A percentile compares a stretch with the other conserved stretches of the same genome.
These are phyloP conservation scores for Citrullus colocynthis DNA, from an alignment of 306 rosid genomes.

Conservation along the genomic window DNA sequence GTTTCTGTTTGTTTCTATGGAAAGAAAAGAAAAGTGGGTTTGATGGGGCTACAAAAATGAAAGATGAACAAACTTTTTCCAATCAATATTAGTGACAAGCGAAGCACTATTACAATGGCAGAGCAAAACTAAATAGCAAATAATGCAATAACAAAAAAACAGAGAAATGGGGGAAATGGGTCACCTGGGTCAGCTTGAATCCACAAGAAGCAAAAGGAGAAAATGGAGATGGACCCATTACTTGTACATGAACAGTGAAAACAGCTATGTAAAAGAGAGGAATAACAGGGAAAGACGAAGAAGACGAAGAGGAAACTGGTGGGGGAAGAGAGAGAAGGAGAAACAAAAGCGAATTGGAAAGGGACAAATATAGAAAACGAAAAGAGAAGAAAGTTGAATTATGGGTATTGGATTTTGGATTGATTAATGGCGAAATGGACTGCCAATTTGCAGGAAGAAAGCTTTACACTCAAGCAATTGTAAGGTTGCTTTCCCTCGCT, in stretches of 20 bases:
- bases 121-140: neutral
- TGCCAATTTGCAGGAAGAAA: constrained; percentile 9
- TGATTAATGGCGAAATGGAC: constrained; percentile 8
- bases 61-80: neutral
- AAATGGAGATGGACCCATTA: constrained; percentile 2
- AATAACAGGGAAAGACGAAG: constrained; percentile 7
- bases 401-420: constrained; percentile 7
- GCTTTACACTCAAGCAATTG: constrained; percentile 10
- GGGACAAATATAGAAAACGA: constrained; percentile 8
- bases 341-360: neutral
- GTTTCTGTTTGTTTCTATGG: constrained; percentile 1
- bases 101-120: neutral
- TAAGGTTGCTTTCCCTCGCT: constrained; percentile 8
- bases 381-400: neutral
- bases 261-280: neutral
- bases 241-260: constrained; percentile 1
- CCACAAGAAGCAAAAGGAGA: neutral
- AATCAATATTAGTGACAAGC: neutral
- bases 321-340: constrained; percentile 2
- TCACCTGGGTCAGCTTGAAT: constrained; percentile 3
- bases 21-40: neutral
- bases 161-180: neutral
- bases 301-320: constrained; percentile 3
- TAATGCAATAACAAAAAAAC: neutral
- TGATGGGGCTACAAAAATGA: constrained; percentile 4